phyloP scores from a whole-genome alignment of 2,329 filamentous ascomycete genomes.

The Curvularia lunata region DNA sequence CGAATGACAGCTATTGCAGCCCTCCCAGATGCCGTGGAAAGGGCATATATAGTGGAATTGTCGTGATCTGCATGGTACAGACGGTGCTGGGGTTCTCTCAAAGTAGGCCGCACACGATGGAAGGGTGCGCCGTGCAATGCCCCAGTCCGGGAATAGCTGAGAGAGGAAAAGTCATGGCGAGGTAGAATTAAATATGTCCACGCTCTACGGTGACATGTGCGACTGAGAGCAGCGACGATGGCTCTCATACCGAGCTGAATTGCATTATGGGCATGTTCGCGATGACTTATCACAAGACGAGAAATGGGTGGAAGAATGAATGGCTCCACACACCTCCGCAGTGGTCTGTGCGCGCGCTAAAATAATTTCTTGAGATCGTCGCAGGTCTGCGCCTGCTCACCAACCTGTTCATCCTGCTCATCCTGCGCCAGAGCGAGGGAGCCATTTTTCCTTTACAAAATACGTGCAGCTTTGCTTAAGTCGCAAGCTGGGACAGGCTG shows the following conservation, averaged over 20 bases:
- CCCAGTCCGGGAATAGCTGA: not conserved
- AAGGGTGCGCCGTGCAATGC: slow-evolving; percentile 7
- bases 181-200: not conserved
- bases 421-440: slow-evolving; percentile 1
- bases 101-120: slow-evolving; percentile 13
- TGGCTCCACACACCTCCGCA: slow-evolving; percentile 11
- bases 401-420: slow-evolving; percentile 10
- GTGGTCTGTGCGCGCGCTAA: slow-evolving; percentile 16
- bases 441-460: not conserved
- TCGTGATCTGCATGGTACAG: slow-evolving; percentile 23
- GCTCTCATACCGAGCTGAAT: slow-evolving; percentile 46
- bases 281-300: not conserved
- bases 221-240: slow-evolving; percentile 26
- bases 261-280: slow-evolving; percentile 24
- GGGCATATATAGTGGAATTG: slow-evolving; percentile 79
- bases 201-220: slow-evolving; percentile 4
- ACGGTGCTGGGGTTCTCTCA: slow-evolving; percentile 24
- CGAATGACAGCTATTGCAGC: slow-evolving; percentile 91
- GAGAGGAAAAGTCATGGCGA: not conserved
- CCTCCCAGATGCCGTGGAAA: slow-evolving; percentile 84
- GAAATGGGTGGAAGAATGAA: not conserved
- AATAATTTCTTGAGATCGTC: slow-evolving; percentile 21
- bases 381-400: slow-evolving; percentile 1
- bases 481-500: not conserved
- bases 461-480: not conserved